Evolutionary conservation across 257 asterid species (phyloP).

Genomic region (Solanum ahanhuiri): DNA sequence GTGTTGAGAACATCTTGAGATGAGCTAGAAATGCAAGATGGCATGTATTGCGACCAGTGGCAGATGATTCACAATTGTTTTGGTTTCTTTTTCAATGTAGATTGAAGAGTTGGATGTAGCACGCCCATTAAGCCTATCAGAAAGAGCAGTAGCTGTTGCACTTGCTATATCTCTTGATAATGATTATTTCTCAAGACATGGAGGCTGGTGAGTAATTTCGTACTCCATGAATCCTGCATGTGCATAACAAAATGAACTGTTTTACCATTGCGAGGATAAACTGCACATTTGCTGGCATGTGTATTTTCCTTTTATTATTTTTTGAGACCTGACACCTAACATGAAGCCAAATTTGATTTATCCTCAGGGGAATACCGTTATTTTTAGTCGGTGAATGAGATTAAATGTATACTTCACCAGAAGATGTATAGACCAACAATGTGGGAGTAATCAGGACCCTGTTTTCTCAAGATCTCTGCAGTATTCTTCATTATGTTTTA

Average conservation of each 20-base stretch:
- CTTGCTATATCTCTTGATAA: constrained; percentile 86
- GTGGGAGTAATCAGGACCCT: not conserved
- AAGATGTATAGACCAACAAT: not conserved
- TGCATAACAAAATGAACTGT: not conserved
- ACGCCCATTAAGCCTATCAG: constrained; percentile 67
- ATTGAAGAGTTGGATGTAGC: constrained; percentile 57
- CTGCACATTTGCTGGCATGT: not conserved
- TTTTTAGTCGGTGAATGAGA: constrained; percentile 15
- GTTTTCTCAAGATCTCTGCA: not conserved
- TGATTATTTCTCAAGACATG: constrained; percentile 88
- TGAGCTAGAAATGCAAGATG: not conserved
- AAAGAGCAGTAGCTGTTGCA: constrained; percentile 88
- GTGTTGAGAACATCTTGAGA: not conserved
- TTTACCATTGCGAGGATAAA: not conserved
- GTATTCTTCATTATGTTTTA: not conserved
- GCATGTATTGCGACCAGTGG: not conserved
- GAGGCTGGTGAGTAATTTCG: constrained; percentile 67
- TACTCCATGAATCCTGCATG: not conserved
- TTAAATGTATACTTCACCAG: not conserved
- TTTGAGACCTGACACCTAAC: not conserved
- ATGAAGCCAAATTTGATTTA: not conserved
- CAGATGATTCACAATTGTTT: not conserved
- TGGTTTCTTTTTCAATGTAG: constrained; percentile 23
- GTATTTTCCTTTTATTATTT: no score
- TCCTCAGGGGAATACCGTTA: constrained; percentile 26